Conservation (phyloP, 1,139 yeast genomes). For the Pichia sp. region DNA sequence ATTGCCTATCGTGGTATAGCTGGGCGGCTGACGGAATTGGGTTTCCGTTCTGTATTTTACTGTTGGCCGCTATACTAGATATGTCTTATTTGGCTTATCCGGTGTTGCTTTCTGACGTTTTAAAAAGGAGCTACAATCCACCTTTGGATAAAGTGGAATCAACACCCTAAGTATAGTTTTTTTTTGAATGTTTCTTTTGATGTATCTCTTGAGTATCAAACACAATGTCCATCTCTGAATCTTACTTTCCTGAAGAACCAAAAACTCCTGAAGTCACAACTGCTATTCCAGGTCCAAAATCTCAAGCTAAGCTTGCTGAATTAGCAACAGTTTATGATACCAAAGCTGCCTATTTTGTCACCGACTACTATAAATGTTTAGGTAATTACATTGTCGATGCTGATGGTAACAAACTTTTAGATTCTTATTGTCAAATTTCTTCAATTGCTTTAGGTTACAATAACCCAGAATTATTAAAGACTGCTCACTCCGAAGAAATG, state of each 20-base stretch:
- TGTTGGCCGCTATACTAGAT: background rate
- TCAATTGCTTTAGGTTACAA: slow-evolving; percentile 73
- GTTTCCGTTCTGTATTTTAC: background rate
- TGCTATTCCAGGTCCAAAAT: slow-evolving; percentile 57
- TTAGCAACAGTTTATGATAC: slow-evolving; percentile 56
- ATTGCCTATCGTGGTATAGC: background rate
- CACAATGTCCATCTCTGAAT: slow-evolving; percentile 39
- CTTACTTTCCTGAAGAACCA: slow-evolving; percentile 48
- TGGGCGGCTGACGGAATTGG: background rate
- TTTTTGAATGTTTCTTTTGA: background rate
- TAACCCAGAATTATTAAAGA: slow-evolving; percentile 59
- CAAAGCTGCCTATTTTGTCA: slow-evolving; percentile 62
- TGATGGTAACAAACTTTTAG: slow-evolving; percentile 60
- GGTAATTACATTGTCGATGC: slow-evolving; percentile 70
- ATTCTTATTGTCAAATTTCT: slow-evolving; percentile 67
- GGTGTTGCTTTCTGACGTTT: background rate
- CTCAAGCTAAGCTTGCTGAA: slow-evolving; percentile 40
- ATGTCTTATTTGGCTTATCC: no score
- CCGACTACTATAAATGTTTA: slow-evolving; percentile 57
- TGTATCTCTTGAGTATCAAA: background rate
- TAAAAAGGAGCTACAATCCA: no score
- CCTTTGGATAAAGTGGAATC: background rate
- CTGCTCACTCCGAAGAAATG: slow-evolving; percentile 62
- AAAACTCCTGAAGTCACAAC: slow-evolving; percentile 42
- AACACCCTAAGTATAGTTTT: background rate